Conservation (phyloP, 2,329 filamentous ascomycete species). For the Xylariaceae sp. region DNA sequence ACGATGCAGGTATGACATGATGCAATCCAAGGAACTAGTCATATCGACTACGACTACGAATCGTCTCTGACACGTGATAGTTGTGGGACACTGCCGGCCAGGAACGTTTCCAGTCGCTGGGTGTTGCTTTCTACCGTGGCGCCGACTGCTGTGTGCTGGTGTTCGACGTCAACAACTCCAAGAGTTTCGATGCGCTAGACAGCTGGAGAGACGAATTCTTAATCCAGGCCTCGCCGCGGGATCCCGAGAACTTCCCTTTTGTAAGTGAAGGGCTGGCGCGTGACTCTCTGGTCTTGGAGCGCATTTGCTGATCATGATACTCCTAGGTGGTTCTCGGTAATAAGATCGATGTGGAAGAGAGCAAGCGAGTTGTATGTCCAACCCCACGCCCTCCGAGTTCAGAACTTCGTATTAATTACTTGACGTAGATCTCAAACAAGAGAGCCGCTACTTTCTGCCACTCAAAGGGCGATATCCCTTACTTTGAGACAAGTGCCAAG, state of each 20-base stretch:
- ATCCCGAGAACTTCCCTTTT: slow-evolving; percentile 96
- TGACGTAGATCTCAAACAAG: slow-evolving; percentile 76
- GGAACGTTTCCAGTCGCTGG: slow-evolving; percentile 94
- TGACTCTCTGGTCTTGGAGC: neutral
- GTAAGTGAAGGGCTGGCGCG: slow-evolving; percentile 48
- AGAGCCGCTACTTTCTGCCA: slow-evolving; percentile 96
- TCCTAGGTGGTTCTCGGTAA: slow-evolving; percentile 85
- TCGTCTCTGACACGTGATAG: slow-evolving; percentile 41
- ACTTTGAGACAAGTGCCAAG: slow-evolving; percentile 99
- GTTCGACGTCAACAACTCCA: slow-evolving; percentile 98
- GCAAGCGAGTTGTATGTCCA: slow-evolving; percentile 72
- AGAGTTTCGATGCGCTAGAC: slow-evolving; percentile 97
- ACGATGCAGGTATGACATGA: slow-evolving; percentile 78
- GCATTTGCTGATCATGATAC: slow-evolving; percentile 1
- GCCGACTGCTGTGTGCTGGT: slow-evolving; percentile 97
- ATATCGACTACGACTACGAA: slow-evolving; percentile 6
- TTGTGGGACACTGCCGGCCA: slow-evolving; percentile 98
- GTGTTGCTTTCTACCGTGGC: slow-evolving; percentile 94
- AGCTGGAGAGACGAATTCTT: slow-evolving; percentile 98
- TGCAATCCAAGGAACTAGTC: slow-evolving; percentile 4
- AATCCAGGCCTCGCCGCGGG: slow-evolving; percentile 92
- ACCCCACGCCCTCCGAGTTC: neutral
- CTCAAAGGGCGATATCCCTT: slow-evolving; percentile 93
- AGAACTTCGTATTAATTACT: slow-evolving; percentile 21
- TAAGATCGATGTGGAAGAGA: slow-evolving; percentile 98